Conservation (phyloP, 768 basidiomycete genomes). For the Lactifluus volemus region DNA sequence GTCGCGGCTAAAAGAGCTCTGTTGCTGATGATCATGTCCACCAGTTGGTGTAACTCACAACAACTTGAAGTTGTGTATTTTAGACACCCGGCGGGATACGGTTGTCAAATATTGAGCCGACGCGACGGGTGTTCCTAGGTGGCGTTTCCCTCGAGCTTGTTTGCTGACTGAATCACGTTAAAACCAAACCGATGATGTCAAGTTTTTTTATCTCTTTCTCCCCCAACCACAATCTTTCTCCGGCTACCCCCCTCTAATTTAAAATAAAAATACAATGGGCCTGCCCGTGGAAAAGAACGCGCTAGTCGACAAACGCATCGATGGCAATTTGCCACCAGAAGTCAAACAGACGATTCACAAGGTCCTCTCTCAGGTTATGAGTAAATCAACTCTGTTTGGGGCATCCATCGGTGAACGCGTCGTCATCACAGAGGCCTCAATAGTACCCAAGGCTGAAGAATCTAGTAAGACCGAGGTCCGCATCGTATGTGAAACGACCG, state of each 20-base stretch:
- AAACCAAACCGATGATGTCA: neutral
- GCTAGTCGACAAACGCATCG: neutral
- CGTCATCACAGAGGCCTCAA: constrained; percentile 21
- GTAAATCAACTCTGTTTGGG: constrained; percentile 16
- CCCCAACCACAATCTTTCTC: neutral
- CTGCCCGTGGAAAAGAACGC: neutral
- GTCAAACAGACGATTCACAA: neutral
- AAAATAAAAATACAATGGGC: neutral
- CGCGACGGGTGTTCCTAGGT: too few relatives aligned
- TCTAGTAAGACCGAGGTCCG: constrained; percentile 24
- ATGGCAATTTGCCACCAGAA: constrained; percentile 2
- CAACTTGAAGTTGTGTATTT: too few relatives aligned
- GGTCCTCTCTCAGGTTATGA: neutral
- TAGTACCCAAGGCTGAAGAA: constrained; percentile 25
- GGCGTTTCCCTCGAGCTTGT: too few relatives aligned
- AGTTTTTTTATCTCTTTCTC: neutral
- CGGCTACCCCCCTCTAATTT: neutral
- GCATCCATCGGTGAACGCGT: constrained; percentile 18
- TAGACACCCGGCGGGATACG: too few relatives aligned
- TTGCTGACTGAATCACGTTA: too few relatives aligned
- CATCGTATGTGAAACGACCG: constrained; percentile 26
- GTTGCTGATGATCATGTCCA: too few relatives aligned
- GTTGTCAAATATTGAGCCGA: too few relatives aligned
- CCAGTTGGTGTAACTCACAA: too few relatives aligned
- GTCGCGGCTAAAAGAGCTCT: too few relatives aligned